Conservation (phyloP, 805 yeast species). For the Vanderwaltozyma yarrowii region DNA sequence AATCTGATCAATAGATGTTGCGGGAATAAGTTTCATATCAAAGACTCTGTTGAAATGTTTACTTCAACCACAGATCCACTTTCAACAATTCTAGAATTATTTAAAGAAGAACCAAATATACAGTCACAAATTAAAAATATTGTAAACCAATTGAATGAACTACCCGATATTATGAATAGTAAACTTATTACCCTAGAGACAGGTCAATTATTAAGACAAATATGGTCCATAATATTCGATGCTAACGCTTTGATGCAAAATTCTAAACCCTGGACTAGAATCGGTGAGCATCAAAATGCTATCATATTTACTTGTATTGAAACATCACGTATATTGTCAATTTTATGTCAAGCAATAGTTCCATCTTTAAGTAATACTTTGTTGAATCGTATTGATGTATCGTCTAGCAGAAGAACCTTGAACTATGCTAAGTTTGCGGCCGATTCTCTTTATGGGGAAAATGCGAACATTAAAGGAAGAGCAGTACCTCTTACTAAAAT, state of each 20-base stretch:
- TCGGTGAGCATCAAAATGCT: slow-evolving; percentile 35
- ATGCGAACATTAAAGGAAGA: slow-evolving; percentile 43
- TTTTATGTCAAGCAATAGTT: slow-evolving; percentile 60
- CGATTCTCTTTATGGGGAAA: slow-evolving; percentile 52
- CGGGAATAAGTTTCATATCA: slow-evolving; percentile 54
- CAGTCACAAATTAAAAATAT: slow-evolving; percentile 23
- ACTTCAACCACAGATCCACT: slow-evolving; percentile 4
- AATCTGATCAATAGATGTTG: slow-evolving; percentile 69
- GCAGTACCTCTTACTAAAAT: slow-evolving; percentile 32
- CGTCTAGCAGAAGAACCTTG: slow-evolving; percentile 31
- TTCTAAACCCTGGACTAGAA: slow-evolving; percentile 64
- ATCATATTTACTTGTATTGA: slow-evolving; percentile 62
- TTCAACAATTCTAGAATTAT: neutral
- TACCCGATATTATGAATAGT: slow-evolving; percentile 33
- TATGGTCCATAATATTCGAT: slow-evolving; percentile 49
- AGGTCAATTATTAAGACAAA: slow-evolving; percentile 42
- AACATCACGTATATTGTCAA: slow-evolving; percentile 52
- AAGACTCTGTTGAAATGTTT: slow-evolving; percentile 31
- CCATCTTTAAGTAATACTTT: slow-evolving; percentile 52
- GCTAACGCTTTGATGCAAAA: slow-evolving; percentile 62
- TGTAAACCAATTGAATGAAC: slow-evolving; percentile 24
- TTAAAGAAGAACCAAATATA: slow-evolving; percentile 4
- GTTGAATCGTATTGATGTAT: slow-evolving; percentile 55
- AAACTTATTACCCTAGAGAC: slow-evolving; percentile 41
- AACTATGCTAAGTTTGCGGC: slow-evolving; percentile 42